phyloP scores from a whole-genome alignment of 495 filamentous ascomycete genomes.

The Viridothelium virens region DNA sequence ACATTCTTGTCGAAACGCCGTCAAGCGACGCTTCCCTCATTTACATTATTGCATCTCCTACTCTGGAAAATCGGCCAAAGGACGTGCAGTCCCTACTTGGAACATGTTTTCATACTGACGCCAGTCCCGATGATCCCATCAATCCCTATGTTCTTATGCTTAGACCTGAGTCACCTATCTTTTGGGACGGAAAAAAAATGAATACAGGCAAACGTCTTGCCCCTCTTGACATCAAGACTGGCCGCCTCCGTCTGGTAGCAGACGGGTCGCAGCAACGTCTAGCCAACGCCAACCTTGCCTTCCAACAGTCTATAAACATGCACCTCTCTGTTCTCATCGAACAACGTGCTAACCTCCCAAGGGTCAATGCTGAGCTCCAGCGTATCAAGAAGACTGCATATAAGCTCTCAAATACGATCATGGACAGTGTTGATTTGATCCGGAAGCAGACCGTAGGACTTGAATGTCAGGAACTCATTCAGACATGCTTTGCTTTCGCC shows the following conservation, averaged over 20 bases:
- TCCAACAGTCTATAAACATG: constrained; percentile 64
- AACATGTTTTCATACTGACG: constrained; percentile 77
- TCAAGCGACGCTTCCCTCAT: constrained; percentile 51
- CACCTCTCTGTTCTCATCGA: constrained; percentile 83
- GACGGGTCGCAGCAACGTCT: constrained; percentile 77
- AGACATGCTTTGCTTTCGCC: constrained; percentile 98
- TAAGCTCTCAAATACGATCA: constrained; percentile 96
- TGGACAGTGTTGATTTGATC: constrained; percentile 95
- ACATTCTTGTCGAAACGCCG: constrained; percentile 69
- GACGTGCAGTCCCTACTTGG: constrained; percentile 80
- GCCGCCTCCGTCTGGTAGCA: constrained; percentile 80
- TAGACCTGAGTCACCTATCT: constrained; percentile 66
- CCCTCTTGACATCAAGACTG: constrained; percentile 74
- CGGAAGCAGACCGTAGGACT: constrained; percentile 73
- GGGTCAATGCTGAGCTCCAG: constrained; percentile 84
- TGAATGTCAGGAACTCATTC: constrained; percentile 90
- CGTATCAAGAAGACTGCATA: constrained; percentile 95
- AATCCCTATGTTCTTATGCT: constrained; percentile 79
- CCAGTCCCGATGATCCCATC: constrained; percentile 58
- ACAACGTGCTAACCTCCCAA: constrained; percentile 82
- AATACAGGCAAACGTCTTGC: constrained; percentile 64
- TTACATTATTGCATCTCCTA: constrained; percentile 76
- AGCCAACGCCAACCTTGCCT: constrained; percentile 64
- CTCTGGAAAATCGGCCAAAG: constrained; percentile 60
- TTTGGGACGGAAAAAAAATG: constrained; percentile 76